Base-by-base conservation (phyloP, 257 asterid species). In the Buddleja alternifolia region DNA sequence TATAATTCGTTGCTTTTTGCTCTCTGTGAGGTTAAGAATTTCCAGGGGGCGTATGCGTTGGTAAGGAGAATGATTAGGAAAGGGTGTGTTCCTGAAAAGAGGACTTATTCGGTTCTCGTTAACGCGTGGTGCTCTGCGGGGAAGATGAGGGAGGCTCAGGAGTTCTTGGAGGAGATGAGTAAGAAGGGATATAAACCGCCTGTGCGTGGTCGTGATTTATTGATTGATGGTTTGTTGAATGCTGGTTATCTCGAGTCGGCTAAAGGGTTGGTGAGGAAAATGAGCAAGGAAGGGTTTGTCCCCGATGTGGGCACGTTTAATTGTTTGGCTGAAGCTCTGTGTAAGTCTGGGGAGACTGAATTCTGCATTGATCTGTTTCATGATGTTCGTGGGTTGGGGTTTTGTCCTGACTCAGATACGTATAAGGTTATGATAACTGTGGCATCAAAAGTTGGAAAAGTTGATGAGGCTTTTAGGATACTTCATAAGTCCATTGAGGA, bases 181-280 rank as follows among this genome's bases (percentile, higher is more conserved):
- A 81, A 78, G 19, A 87, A 84, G 73, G 99, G 97, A 4, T 91
- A 72, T 45, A 91, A 94, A 69, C 96, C 96, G n/a, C 97, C 97
- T 6, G 92, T 91, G 8, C 96, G 97, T 11, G 97, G 97, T 14
- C 90, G 96, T 69, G 97, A 94, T 75, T 84, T 94, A 36, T 73
- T 94, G 66, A 83, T 94, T 56, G 96, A 86, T 23, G 99, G 99
- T 42, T 81, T 94, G 72, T 67, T 94, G 44, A 89, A 81, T 59
- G 96, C 99, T 8, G 97, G 99, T n/a, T 94, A 90, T 79, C 90
- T 94, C n/a, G 99, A 94, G 77, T 83, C 97, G 8, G 99, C 97
- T 59, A 80, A 87, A 73, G 97, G 93, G 66, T 60, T 94, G 78
- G 96, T 91, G 15, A 83, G 88, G 84, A 89, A 87, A 74, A 94